Base-by-base conservation (phyloP, 768 basidiomycete genomes). In the Pleurotus tuoliensis region DNA sequence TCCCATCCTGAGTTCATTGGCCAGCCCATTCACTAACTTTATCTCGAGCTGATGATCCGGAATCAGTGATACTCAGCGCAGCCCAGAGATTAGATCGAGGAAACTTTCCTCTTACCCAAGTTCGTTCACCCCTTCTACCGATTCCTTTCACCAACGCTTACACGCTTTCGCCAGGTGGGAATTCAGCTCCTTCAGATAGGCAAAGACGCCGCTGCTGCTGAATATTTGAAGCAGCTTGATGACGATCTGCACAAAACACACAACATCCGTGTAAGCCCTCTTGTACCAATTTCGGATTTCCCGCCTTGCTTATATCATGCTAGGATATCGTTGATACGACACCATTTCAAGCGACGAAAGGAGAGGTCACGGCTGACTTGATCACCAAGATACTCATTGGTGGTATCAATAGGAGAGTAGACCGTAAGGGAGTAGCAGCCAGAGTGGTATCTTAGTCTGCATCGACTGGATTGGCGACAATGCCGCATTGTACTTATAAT, bases 141-240 rank as follows among this genome's bases (percentile, higher is more conserved):
- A 46, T 41, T 18, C 5, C 24, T 41, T 34, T 55, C 34, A 27
- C 11, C 41, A 4, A 41, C 15, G 13, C 20, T 52, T 11, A 52
- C 4, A 22, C 37, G 51, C 25, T 56, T n/a, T 34, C 30, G 13
- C 1, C 40, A 88, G 79, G 72, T 88, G 15, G 84, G 87, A 0
- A 79, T 88, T 27, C 86, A 88, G 60, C 86, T 91, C 47, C 78
- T 91, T 1, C 89, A 90, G 66, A 81, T 91, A 34, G 88, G 88
- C 5, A 67, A 79, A 60, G 67, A 65, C 62, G 65, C 55, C 37
- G 60, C 47, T 40, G 64, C 58, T 73, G 83, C 45, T 61, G 74
- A 2, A 69, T 86, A 65, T 61, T 72, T 83, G 47, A 66, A 73
- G 55, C 69, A 79, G 52, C 72, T 90, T 12, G 89, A 90, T 60